A percentile compares a stretch with the other conserved stretches of the same genome.
Conservation (phyloP, 805 yeast genomes). For the Saturnispora diversa region DNA sequence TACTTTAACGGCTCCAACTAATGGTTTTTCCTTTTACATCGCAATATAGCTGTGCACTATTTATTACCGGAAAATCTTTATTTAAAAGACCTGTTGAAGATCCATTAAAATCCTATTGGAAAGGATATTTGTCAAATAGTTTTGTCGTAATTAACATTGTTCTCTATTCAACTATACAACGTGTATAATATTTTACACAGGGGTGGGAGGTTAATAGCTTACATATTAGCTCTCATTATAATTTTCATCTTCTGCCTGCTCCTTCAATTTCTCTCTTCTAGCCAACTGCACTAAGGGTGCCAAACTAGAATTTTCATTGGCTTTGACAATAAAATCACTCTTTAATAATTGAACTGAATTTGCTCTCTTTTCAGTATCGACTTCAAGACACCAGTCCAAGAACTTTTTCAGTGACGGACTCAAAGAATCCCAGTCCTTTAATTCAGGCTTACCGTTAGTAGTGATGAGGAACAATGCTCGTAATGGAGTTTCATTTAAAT, state of each 20-base stretch:
- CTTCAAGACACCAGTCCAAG: slow-evolving; percentile 71
- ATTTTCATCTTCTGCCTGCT: slow-evolving; percentile 16
- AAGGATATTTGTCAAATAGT: no score
- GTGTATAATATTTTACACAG: no score
- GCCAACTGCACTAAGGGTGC: slow-evolving; percentile 73
- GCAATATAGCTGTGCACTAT: no score
- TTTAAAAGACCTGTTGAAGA: no score
- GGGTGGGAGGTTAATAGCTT: neutral
- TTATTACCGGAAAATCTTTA: no score
- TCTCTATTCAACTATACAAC: no score
- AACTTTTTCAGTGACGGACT: slow-evolving; percentile 60
- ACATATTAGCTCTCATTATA: slow-evolving; percentile 4
- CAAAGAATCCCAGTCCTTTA: slow-evolving; percentile 66
- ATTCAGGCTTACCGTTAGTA: slow-evolving; percentile 72
- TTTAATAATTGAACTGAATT: slow-evolving; percentile 64
- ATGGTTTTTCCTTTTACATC: no score
- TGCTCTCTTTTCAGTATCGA: slow-evolving; percentile 73
- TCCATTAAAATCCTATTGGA: no score
- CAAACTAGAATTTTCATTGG: slow-evolving; percentile 53
- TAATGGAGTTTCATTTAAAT: slow-evolving; percentile 70
- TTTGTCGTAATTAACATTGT: no score
- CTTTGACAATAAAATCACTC: slow-evolving; percentile 55
- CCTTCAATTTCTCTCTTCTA: slow-evolving; percentile 48
- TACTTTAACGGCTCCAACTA: no score
- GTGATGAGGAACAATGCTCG: slow-evolving; percentile 71